These are phyloP conservation scores for Apiospora koreana DNA, from an alignment of 2,329 filamentous ascomycete genomes.

Conservation along the genomic window DNA sequence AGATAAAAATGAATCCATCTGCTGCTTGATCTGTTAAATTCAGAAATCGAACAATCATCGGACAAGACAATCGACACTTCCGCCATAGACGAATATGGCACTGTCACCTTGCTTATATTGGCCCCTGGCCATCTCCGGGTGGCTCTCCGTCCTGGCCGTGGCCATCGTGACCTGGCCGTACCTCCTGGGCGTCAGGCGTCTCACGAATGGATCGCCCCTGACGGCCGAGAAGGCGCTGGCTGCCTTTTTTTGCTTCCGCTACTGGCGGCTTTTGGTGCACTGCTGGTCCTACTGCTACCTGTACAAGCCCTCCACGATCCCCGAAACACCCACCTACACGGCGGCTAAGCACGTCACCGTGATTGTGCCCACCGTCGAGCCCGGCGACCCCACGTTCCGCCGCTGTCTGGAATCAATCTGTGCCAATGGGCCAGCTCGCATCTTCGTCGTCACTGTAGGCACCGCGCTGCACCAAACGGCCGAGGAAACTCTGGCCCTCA, in stretches of 20 bases:
- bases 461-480: slow-evolving; percentile 21
- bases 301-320: slow-evolving; percentile 31
- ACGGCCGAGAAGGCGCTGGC: slow-evolving; percentile 1
- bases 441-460: slow-evolving; percentile 50
- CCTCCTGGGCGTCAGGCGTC: not conserved
- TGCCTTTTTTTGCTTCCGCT: slow-evolving; percentile 44
- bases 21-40: not conserved
- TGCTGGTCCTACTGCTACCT: slow-evolving; percentile 10
- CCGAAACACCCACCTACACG: slow-evolving; percentile 24
- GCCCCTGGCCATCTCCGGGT: not conserved
- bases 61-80: not conserved
- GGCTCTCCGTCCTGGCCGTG: not conserved
- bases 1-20: not conserved
- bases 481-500: not conserved
- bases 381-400: slow-evolving; percentile 39
- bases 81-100: not conserved
- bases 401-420: slow-evolving; percentile 43
- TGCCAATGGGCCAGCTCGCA: slow-evolving; percentile 36
- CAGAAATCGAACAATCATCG: not conserved
- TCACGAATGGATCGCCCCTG: not conserved
- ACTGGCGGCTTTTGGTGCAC: slow-evolving; percentile 46
- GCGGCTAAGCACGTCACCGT: slow-evolving; percentile 45
- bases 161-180: not conserved
- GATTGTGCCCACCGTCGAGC: slow-evolving; percentile 53
- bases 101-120: not conserved